Evolutionary conservation across 495 filamentous ascomycete species (phyloP), one percentile per base, ranked within the genome.

Genomic region (Trichoderma asperelloides): DNA sequence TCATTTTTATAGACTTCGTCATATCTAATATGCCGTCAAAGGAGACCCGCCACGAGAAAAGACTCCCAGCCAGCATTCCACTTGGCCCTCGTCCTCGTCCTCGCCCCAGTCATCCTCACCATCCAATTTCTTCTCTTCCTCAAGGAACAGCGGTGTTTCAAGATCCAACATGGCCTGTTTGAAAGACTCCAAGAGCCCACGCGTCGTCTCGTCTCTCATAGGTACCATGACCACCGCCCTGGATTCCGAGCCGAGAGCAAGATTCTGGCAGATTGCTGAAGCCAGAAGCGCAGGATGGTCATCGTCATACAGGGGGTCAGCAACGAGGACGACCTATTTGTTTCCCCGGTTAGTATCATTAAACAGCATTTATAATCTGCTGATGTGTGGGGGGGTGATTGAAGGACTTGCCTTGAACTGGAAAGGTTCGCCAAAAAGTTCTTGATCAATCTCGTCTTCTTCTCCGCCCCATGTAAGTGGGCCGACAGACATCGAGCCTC

Each of bases 51-150:
- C 65, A 45, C 77, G 71, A 51, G 69, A 73, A 67, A 81, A 81
- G 13, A 83, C 68, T 1, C 76, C 81, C 75, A 75, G 80, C 81
- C 80, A 81, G 43, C 81, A 82, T 30, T 79, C 76, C 9, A 81
- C 74, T 3, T 63, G 60, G 16, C 68, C 65, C 15, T 66, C 65
- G 12, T 76, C 78, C 11, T 73, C 78, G 12, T 77, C 78, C 15
- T 76, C 75, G 7, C 74, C 79, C 80, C 79, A 83, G 43, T 82
- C 78, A 62, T 83, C 81, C 66, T 81, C 71, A 12, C 79, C 80
- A 0, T 71, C 66, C 12, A 81, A 70, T 2, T 70, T 64, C 45
- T 69, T 73, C 62, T 81, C 76, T 18, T 79, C 72, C 13, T 77
- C 39, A 18, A 70, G 73, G 1, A 63, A 40, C 41, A 83, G 66